Base-by-base conservation (phyloP, 176 grass and related monocot species). In the Stipa capillata region DNA sequence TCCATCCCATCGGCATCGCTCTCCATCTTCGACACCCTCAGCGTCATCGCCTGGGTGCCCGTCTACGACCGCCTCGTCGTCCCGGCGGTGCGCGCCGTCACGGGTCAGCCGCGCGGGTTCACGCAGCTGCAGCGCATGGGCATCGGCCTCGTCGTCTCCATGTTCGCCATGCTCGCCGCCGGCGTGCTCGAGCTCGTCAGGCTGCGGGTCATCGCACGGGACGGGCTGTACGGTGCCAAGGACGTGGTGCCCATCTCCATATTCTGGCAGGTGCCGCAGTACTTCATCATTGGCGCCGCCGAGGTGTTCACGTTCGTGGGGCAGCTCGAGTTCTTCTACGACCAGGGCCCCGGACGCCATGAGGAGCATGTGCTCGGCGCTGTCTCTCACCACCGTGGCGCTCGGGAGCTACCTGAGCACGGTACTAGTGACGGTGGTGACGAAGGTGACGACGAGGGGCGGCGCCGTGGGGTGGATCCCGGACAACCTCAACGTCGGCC, bases 291-390 rank as follows among this genome's bases (percentile, higher is more conserved):
- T 28, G 93, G 93, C 16, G 85, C 83, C 3, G 85, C 93, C 13
- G 93, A 97, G 84, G 25, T 97, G 15, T 97, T 97, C 83, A 91
- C 85, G 37, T 93, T 92, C 79, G 67, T 92, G 0, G 93, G 93
- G 1, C 90, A 97, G 88, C 86, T 97, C 27, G 93, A 97, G 67
- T 97, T 97, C 76, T 97, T 97, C 90, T 97, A 97, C 70, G 93
- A 97, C 80, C 93, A 97, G 82, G n/a, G 93, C 93, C 44, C 93
- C 90, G 1, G 90, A 97, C 69, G 93, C 85, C 65, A 93, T 97
- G 93, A 52, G 90, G 32, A 97, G 90, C 87, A 86, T 90, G 76
- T 90, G 87, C 73, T 82, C 90, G 0, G 93, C 90, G n/a, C 79
- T 97, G 10, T 93, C 93, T 12, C 87, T 97, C 33, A 93, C 93